Evolutionary conservation across 345 rosid genomes (phyloP).

Genomic region (Conringia planisiliqua): DNA sequence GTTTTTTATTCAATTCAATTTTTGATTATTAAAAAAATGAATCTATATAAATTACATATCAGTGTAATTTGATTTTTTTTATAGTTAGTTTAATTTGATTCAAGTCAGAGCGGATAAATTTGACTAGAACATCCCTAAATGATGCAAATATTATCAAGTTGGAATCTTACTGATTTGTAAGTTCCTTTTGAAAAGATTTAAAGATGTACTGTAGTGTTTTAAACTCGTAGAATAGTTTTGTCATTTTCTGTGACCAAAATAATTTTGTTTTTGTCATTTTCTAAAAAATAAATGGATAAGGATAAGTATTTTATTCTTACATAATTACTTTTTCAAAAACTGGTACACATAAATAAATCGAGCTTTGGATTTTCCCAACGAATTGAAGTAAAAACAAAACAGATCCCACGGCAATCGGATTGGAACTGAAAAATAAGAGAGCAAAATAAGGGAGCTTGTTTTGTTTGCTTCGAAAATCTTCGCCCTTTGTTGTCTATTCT

Average conservation of each 20-base stretch:
- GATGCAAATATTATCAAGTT: no score
- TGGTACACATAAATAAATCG: neutral
- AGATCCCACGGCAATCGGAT: constrained; percentile 39
- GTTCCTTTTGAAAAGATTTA: neutral
- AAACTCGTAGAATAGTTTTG: neutral
- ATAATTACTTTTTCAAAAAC: neutral
- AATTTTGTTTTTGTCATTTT: no score
- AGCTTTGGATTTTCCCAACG: constrained; percentile 24
- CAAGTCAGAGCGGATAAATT: no score
- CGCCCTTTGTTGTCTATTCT: constrained; percentile 6
- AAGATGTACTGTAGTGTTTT: neutral
- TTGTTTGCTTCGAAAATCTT: constrained; percentile 29
- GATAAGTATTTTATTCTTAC: neutral
- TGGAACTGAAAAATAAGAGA: constrained; percentile 38
- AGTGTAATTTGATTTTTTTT: no score
- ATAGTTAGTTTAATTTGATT: no score
- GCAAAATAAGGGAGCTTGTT: constrained; percentile 19
- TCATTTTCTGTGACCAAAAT: no score
- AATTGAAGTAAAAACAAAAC: constrained; percentile 25
- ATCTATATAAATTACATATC: no score
- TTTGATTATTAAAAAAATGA: no score
- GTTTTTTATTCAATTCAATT: no score
- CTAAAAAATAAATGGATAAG: neutral
- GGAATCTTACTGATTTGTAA: no score
- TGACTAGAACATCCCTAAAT: no score